Conservation (phyloP, 208 protist genomes). For the Crithidia brevicula region DNA sequence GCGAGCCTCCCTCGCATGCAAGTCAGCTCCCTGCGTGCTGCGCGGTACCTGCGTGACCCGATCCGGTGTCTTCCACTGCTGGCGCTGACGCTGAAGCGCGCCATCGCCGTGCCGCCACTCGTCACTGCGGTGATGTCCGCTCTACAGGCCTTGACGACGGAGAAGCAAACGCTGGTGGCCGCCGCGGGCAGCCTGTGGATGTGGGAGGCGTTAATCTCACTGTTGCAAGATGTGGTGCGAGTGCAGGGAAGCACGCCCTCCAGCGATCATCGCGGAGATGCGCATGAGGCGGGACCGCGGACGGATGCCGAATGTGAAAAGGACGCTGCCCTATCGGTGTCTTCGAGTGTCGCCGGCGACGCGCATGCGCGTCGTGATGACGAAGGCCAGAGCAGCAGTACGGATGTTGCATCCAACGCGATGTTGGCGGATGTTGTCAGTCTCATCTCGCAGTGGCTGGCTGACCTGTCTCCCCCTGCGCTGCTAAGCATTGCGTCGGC, state of each 20-base stretch:
- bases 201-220: conserved; percentile 31
- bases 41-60: conserved; percentile 55
- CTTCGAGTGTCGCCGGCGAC: too few species aligned
- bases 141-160: conserved; percentile 38
- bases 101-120: conserved; percentile 30
- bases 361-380: too few species aligned
- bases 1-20: conserved; percentile 52
- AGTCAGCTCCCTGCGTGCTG: conserved; percentile 44
- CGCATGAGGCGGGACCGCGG: neutral
- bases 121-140: conserved; percentile 36
- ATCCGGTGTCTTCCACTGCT: conserved; percentile 49
- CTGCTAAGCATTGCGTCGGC: conserved; percentile 10
- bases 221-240: conserved; percentile 14
- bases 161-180: conserved; percentile 50
- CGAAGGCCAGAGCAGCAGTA: too few species aligned
- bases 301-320: too few species aligned
- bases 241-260: neutral
- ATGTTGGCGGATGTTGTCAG: conserved; percentile 12
- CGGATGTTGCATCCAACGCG: too few species aligned
- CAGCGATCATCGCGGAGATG: neutral
- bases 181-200: conserved; percentile 39
- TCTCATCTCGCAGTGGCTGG: conserved; percentile 22
- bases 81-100: conserved; percentile 28
- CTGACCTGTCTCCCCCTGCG: conserved; percentile 10
- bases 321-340: too few species aligned